A percentile compares a stretch with the other conserved stretches of the same genome.
Evolutionary conservation across 148 eudicot species (phyloP).

Genomic region (Silene uniflora): DNA sequence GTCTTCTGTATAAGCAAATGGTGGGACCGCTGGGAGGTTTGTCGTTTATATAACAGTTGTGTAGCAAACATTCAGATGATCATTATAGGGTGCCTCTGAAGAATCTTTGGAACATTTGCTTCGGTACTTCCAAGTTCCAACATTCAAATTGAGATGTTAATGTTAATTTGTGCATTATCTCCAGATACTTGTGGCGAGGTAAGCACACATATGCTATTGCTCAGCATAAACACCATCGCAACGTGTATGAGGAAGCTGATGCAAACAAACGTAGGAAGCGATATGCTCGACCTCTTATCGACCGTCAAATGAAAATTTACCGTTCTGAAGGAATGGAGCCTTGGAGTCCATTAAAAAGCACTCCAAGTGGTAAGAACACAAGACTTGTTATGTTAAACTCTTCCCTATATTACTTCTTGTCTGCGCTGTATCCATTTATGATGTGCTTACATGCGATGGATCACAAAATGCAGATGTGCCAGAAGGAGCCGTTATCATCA

Average conservation of each 20-base stretch:
- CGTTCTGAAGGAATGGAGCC: constrained; percentile 85
- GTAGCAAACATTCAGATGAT: not conserved
- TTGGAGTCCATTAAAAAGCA: constrained; percentile 67
- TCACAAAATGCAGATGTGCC: constrained; percentile 78
- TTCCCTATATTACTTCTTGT: not conserved
- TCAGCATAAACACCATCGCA: constrained; percentile 90
- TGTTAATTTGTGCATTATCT: not conserved
- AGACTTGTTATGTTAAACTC: not conserved
- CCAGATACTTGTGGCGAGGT: constrained; percentile 94
- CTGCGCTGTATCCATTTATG: not conserved
- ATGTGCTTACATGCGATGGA: not conserved
- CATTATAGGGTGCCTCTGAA: not conserved
- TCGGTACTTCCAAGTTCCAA: too few relatives aligned
- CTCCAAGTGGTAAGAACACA: constrained; percentile 62
- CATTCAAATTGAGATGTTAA: too few relatives aligned
- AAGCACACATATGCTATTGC: constrained; percentile 93
- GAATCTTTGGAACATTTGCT: too few relatives aligned
- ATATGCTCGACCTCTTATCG: constrained; percentile 92
- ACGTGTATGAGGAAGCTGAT: constrained; percentile 94
- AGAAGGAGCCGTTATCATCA: constrained; percentile 88
- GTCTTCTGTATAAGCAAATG: not conserved
- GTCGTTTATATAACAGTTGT: not conserved
- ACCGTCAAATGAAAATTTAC: constrained; percentile 92
- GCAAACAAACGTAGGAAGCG: constrained; percentile 94
- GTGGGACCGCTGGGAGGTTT: not conserved